Percentiles rank a stretch among this genome's conserved stretches.
Conservation (phyloP, 192 early-diverging fungal genomes). For the Funneliformis mosseae region DNA sequence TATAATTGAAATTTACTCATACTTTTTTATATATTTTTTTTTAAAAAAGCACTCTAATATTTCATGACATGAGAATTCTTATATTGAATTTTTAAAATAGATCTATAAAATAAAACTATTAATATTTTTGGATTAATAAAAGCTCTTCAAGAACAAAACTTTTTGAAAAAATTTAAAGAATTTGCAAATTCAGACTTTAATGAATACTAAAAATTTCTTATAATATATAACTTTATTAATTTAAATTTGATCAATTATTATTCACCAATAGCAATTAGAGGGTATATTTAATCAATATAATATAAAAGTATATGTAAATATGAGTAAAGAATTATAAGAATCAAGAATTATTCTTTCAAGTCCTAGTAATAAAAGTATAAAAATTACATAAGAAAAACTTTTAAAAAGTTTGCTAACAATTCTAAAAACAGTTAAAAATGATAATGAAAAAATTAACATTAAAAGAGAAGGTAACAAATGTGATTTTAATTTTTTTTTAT, state of each 20-base stretch:
- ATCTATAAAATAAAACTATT: too few relatives aligned
- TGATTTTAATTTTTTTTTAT: too few relatives aligned
- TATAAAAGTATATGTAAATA: slow-evolving; percentile 1
- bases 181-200: not conserved
- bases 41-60: not conserved
- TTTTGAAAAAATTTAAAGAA: too few relatives aligned
- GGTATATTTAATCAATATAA: slow-evolving; percentile 28
- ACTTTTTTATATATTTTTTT: not conserved
- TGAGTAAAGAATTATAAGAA: slow-evolving; percentile 3
- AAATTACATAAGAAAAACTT: too few relatives aligned
- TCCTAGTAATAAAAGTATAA: not conserved
- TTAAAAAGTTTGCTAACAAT: too few relatives aligned
- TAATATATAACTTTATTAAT: slow-evolving; percentile 8
- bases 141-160: too few relatives aligned
- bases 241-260: slow-evolving; percentile 7
- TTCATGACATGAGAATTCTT: not conserved
- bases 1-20: too few relatives aligned
- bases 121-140: too few relatives aligned
- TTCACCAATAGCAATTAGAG: slow-evolving; percentile 14
- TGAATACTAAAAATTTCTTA: not conserved
- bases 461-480: too few relatives aligned
- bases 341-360: not conserved
- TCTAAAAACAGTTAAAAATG: too few relatives aligned
- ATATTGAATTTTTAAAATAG: too few relatives aligned
- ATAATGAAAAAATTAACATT: too few relatives aligned